phyloP scores from a whole-genome alignment of 2,329 filamentous ascomycete species.

The Nannizziopsis arthrosporioides region DNA sequence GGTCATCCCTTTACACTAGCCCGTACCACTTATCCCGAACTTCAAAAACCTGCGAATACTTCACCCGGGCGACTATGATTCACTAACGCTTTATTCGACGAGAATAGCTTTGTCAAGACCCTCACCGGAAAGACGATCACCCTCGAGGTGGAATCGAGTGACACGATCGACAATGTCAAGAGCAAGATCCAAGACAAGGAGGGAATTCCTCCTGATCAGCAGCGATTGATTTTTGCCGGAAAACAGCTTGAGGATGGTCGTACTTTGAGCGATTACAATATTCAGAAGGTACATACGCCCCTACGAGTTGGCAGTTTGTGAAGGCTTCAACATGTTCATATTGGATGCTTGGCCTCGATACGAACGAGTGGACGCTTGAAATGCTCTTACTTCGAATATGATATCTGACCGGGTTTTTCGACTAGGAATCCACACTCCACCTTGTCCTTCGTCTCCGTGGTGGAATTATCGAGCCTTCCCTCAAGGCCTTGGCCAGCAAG shows the following conservation, averaged over 20 bases:
- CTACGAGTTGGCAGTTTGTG: slow-evolving; percentile 39
- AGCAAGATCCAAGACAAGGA: slow-evolving; percentile 73
- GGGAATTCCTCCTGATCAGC: slow-evolving; percentile 59
- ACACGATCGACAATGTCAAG: slow-evolving; percentile 62
- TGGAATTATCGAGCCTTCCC: slow-evolving; percentile 46
- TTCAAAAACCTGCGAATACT: slow-evolving; percentile 1
- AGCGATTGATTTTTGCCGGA: slow-evolving; percentile 58
- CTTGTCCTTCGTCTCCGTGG: slow-evolving; percentile 51
- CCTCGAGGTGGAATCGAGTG: slow-evolving; percentile 54
- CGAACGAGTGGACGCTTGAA: not conserved
- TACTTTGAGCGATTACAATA: slow-evolving; percentile 44
- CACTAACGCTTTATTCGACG: slow-evolving; percentile 11
- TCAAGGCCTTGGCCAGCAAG: slow-evolving; percentile 60
- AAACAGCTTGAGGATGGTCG: slow-evolving; percentile 50
- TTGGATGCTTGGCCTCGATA: too few species aligned
- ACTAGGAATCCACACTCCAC: slow-evolving; percentile 53
- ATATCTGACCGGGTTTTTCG: slow-evolving; percentile 24
- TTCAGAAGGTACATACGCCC: slow-evolving; percentile 53
- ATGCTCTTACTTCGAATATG: slow-evolving; percentile 1
- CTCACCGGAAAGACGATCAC: slow-evolving; percentile 64
- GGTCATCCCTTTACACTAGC: slow-evolving; percentile 33
- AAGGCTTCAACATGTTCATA: not conserved
- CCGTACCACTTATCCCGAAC: slow-evolving; percentile 18
- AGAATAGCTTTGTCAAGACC: slow-evolving; percentile 58
- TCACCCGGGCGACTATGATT: not conserved